Evolutionary conservation across 1,284 basidiomycete genomes (phyloP).

Genomic region (Singerocomus inundabilis): DNA sequence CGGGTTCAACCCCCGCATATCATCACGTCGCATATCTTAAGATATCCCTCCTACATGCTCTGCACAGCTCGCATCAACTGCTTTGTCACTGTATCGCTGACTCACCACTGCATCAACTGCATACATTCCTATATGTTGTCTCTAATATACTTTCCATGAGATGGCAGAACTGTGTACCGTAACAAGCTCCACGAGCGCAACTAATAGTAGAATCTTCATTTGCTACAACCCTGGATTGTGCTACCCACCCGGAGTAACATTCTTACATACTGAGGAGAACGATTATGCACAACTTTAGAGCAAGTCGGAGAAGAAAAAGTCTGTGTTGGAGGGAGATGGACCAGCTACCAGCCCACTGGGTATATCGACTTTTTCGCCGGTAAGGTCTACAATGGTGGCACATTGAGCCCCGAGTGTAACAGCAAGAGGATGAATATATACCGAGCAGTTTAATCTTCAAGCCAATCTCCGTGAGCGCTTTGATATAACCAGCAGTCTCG

Average conservation of each 20-base stretch:
- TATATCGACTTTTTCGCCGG: conserved; percentile 90
- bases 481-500: conserved; percentile 83
- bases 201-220: conserved; percentile 24
- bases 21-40: conserved; percentile 18
- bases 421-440: conserved; percentile 39
- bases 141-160: conserved; percentile 20
- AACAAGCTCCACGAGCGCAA: conserved; percentile 21
- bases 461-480: conserved; percentile 88
- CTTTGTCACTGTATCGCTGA: conserved; percentile 27
- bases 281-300: conserved; percentile 22
- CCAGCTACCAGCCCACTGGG: conserved; percentile 72
- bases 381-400: conserved; percentile 59
- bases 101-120: conserved; percentile 43
- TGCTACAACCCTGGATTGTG: conserved; percentile 4
- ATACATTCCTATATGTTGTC: conserved; percentile 18
- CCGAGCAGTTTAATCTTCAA: conserved; percentile 90
- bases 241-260: not conserved
- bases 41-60: conserved; percentile 22
- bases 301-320: conserved; percentile 86
- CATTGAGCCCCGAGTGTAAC: conserved; percentile 2
- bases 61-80: conserved; percentile 44
- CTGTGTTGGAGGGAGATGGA: conserved; percentile 73
- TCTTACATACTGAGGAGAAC: conserved; percentile 4
- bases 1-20: conserved; percentile 74
- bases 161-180: conserved; percentile 20